phyloP scores from a whole-genome alignment of 78 protist species.

The Capsaspora owczarzaki region DNA sequence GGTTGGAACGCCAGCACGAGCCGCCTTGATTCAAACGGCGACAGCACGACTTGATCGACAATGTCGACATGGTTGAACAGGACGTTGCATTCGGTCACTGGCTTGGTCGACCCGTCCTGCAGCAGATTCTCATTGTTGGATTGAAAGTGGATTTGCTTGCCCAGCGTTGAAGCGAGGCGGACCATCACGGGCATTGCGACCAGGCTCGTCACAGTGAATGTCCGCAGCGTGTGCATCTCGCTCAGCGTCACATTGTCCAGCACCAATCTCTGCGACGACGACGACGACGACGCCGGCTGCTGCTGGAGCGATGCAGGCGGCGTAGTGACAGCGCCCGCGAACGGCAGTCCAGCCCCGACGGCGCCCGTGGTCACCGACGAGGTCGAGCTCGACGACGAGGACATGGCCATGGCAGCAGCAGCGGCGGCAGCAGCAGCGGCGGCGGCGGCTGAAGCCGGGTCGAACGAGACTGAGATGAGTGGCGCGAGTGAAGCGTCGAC shows the following conservation, averaged over 20 bases:
- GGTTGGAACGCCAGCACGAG: conserved; percentile 38
- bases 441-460: too few relatives aligned
- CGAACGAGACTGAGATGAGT: too few relatives aligned
- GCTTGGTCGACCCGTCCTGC: conserved; percentile 16
- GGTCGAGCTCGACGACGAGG: too few relatives aligned
- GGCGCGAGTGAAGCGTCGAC: too few relatives aligned
- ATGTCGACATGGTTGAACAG: conserved; percentile 40
- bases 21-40: conserved; percentile 17
- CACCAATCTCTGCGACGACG: conserved; percentile 1
- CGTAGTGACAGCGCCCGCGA: not conserved
- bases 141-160: conserved; percentile 44
- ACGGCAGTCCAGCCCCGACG: too few relatives aligned
- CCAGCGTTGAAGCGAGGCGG: conserved; percentile 30
- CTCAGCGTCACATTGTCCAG: conserved; percentile 46
- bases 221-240: conserved; percentile 45
- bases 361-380: too few relatives aligned
- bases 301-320: not conserved
- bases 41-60: conserved; percentile 14
- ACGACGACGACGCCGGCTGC: not conserved
- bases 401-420: too few relatives aligned
- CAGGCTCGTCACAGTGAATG: conserved; percentile 16
- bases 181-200: conserved; percentile 25
- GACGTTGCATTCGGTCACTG: conserved; percentile 40
- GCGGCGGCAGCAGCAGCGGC: too few relatives aligned
- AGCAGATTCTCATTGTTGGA: conserved; percentile 47